Evolutionary conservation across 306 rosid species (phyloP).

Genomic region (Mucuna pruriens): DNA sequence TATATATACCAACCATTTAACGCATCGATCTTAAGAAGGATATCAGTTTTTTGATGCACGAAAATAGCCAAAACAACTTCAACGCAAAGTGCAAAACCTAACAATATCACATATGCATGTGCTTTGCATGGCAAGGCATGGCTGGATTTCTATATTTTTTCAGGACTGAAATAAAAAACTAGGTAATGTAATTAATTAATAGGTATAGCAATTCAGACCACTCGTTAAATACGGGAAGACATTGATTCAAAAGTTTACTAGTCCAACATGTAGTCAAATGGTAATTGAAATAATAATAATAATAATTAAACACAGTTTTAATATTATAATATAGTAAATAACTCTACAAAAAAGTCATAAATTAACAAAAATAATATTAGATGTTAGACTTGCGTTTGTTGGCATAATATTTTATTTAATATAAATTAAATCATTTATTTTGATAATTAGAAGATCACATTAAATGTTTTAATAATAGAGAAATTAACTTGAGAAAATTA

Average conservation of each 20-base stretch:
- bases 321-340: no score
- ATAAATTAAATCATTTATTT: no score
- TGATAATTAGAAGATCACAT: no score
- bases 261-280: not conserved
- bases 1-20: no score
- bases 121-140: slow-evolving; percentile 17
- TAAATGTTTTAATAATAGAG: no score
- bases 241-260: not conserved
- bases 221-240: not conserved
- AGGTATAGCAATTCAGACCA: not conserved
- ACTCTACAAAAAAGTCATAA: not conserved
- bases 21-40: not conserved
- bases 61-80: not conserved
- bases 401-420: not conserved
- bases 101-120: slow-evolving; percentile 3
- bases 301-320: no score
- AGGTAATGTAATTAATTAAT: not conserved
- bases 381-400: not conserved
- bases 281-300: not conserved
- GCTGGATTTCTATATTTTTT: not conserved
- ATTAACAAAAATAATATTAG: not conserved
- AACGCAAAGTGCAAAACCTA: slow-evolving; percentile 21
- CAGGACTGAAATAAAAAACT: not conserved
- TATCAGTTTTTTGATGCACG: not conserved
- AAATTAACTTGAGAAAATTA: no score